Percentiles rank a stretch among this genome's conserved stretches.
Evolutionary conservation across 1,284 basidiomycete genomes (phyloP).

Genomic region (Rhodotorula glutinis): DNA sequence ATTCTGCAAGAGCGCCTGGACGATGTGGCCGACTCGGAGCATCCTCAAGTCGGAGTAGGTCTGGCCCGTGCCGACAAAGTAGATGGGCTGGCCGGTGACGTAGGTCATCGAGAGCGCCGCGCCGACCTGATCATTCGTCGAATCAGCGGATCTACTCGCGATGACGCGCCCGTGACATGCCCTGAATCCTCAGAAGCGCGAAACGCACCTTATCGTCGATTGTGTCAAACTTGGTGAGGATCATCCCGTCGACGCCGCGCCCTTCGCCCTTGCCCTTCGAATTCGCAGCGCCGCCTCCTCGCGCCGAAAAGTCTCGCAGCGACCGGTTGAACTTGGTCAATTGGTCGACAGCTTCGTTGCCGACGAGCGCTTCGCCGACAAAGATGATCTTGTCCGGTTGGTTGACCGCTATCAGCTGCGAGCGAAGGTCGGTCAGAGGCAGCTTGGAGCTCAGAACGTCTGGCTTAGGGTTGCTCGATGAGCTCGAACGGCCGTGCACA

Average conservation of each 20-base stretch:
- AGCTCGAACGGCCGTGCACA: conserved; percentile 43
- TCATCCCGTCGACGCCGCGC: conserved; percentile 91
- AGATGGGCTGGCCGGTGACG: conserved; percentile 91
- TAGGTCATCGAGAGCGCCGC: conserved; percentile 96
- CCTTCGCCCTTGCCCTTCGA: conserved; percentile 56
- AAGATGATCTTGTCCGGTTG: conserved; percentile 94
- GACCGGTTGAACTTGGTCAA: conserved; percentile 89
- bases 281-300: conserved; percentile 47
- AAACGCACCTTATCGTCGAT: conserved; percentile 77
- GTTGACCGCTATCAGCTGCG: conserved; percentile 79
- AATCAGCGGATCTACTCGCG: too few relatives aligned
- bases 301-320: conserved; percentile 78
- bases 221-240: conserved; percentile 96
- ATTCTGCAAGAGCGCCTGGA: conserved; percentile 69
- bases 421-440: neutral
- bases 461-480: neutral
- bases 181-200: neutral
- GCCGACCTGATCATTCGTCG: conserved; percentile 62
- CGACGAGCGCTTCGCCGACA: conserved; percentile 91
- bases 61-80: conserved; percentile 92
- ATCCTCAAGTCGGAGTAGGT: conserved; percentile 92
- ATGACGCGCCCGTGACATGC: too few relatives aligned
- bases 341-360: conserved; percentile 95
- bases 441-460: neutral
- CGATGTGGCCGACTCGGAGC: conserved; percentile 84